phyloP scores from a whole-genome alignment of 192 early-diverging fungal species.

The Entomortierella lignicola region DNA sequence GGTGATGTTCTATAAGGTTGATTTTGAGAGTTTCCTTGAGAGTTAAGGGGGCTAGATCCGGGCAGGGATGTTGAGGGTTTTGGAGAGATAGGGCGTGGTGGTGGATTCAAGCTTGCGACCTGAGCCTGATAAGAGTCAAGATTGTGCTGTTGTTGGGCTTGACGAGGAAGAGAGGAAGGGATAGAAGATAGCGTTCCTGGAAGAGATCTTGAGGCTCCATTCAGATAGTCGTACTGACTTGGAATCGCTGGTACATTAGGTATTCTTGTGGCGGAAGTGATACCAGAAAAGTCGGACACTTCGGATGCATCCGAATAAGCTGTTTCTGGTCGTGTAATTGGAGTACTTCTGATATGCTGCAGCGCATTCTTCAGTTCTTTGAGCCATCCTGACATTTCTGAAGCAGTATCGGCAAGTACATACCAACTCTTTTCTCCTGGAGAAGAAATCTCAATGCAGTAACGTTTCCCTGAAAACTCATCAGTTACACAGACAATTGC shows the following conservation, averaged over 20 bases:
- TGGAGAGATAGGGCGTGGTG: constrained; percentile 39
- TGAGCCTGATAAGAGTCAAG: constrained; percentile 14
- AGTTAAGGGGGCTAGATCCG: constrained; percentile 4
- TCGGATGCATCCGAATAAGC: constrained; percentile 31
- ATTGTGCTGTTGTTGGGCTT: constrained; percentile 2
- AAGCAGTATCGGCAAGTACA: constrained; percentile 54
- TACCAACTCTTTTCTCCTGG: constrained; percentile 54
- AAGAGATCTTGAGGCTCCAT: constrained; percentile 1
- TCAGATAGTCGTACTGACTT: constrained; percentile 19
- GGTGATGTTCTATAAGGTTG: constrained; percentile 3
- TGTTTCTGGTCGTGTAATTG: constrained; percentile 14
- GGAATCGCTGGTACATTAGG: constrained; percentile 19
- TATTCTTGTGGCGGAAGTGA: neutral
- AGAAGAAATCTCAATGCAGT: constrained; percentile 48
- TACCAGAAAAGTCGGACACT: constrained; percentile 28
- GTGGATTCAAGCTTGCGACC: constrained; percentile 34
- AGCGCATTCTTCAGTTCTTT: constrained; percentile 54
- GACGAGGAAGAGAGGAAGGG: neutral
- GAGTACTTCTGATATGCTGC: constrained; percentile 9
- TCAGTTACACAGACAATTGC: constrained; percentile 58
- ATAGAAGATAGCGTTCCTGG: constrained; percentile 11
- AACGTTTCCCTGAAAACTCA: constrained; percentile 49
- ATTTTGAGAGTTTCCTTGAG: neutral
- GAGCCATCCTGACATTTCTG: constrained; percentile 58
- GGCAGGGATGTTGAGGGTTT: constrained; percentile 22